These are phyloP conservation scores for Kwoniella dendrophila DNA, from an alignment of 768 basidiomycete genomes.

Conservation along the genomic window DNA sequence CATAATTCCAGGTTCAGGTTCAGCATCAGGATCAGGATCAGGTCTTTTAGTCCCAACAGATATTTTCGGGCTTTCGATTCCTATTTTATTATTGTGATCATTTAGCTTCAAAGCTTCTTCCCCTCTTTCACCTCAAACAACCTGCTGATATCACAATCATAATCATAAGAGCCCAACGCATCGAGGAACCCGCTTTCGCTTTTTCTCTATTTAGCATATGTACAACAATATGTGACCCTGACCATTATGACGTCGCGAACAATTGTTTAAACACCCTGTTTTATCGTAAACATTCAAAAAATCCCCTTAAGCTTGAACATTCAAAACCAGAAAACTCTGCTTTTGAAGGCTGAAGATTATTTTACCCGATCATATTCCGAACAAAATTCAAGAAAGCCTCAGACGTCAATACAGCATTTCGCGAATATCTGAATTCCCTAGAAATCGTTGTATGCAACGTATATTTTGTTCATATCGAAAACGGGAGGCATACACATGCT, in stretches of 20 bases:
- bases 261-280: too few relatives aligned
- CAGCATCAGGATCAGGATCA: too few relatives aligned
- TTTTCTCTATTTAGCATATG: neutral
- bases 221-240: neutral
- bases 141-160: neutral
- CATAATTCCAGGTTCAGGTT: too few relatives aligned
- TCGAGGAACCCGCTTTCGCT: conserved; percentile 4
- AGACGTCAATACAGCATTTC: conserved; percentile 3
- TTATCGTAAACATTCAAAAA: neutral
- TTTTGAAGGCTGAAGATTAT: neutral
- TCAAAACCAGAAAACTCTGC: neutral
- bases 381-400: conserved; percentile 2
- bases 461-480: too few relatives aligned
- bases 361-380: conserved; percentile 9
- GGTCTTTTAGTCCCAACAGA: too few relatives aligned
- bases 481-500: neutral
- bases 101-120: too few relatives aligned
- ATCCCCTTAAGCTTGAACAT: neutral
- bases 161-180: neutral
- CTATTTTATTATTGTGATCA: too few relatives aligned
- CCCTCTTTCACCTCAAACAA: neutral
- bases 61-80: too few relatives aligned
- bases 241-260: neutral
- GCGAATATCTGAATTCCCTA: too few relatives aligned
- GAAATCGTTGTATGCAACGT: too few relatives aligned